phyloP scores from a whole-genome alignment of 345 rosid species.

The Carallia brachiata region DNA sequence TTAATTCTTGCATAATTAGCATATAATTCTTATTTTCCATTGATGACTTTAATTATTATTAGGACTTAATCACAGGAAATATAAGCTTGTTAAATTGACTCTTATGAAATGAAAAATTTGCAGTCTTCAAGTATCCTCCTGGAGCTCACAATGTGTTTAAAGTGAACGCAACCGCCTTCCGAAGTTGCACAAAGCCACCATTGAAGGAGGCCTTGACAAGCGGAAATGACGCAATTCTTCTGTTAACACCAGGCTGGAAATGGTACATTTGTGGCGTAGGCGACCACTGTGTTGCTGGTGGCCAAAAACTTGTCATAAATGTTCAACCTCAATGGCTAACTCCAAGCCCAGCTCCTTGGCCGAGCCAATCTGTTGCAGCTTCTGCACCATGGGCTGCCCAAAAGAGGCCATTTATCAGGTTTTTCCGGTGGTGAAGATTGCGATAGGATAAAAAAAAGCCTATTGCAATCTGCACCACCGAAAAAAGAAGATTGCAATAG shows the following conservation, averaged over 20 bases:
- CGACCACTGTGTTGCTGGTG: constrained; percentile 12
- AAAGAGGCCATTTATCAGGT: too few species aligned
- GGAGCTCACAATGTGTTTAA: constrained; percentile 23
- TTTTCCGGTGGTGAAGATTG: too few species aligned
- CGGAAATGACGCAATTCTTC: constrained; percentile 16
- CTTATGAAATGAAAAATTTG: not conserved
- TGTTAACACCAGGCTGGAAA: constrained; percentile 12
- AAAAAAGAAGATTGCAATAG: too few species aligned
- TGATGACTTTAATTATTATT: not conserved
- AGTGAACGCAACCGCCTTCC: constrained; percentile 31
- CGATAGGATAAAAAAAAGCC: too few species aligned
- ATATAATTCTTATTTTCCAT: not conserved
- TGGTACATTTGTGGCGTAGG: constrained; percentile 24
- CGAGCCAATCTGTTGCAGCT: not conserved
- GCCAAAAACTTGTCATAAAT: constrained; percentile 17
- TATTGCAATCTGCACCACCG: too few species aligned
- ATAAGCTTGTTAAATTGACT: not conserved
- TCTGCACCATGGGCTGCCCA: too few species aligned
- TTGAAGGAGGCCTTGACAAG: not conserved
- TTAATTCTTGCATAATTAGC: too few species aligned
- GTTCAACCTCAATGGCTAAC: constrained; percentile 7
- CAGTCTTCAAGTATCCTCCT: constrained; percentile 26
- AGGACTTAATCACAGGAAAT: not conserved
- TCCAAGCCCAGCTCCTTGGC: constrained; percentile 10
- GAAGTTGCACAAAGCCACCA: constrained; percentile 19